Conservation (phyloP, 2,329 filamentous ascomycete genomes). For the Domatiomyces globalis region DNA sequence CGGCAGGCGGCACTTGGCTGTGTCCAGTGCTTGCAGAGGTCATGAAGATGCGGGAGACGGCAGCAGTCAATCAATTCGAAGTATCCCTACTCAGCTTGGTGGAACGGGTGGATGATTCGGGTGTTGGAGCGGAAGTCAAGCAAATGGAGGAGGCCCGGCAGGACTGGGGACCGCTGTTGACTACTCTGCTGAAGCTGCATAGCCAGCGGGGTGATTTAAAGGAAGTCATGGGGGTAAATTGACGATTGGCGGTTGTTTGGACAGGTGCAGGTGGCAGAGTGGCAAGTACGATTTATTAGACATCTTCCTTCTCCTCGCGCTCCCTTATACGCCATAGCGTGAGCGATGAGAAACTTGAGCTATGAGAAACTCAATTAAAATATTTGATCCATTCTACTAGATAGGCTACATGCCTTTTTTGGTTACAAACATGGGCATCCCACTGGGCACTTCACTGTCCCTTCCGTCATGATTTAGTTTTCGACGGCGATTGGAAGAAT, state of each 20-base stretch:
- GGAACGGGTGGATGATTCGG: conserved; percentile 1
- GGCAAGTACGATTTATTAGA: too few species aligned
- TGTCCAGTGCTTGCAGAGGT: conserved; percentile 10
- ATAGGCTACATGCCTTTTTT: too few species aligned
- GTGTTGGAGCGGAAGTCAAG: conserved; percentile 5
- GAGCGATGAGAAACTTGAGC: too few species aligned
- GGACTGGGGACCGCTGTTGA: conserved; percentile 17
- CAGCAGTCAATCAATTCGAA: conserved; percentile 5
- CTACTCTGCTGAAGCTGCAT: conserved; percentile 14
- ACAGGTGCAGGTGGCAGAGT: neutral
- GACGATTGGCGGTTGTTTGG: neutral
- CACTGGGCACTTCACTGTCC: too few species aligned
- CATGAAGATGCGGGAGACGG: conserved; percentile 5
- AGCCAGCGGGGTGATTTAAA: conserved; percentile 14
- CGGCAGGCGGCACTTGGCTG: conserved; percentile 9
- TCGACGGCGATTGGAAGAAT: too few species aligned
- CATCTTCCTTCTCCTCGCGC: too few species aligned
- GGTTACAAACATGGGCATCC: too few species aligned
- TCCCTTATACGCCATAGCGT: too few species aligned
- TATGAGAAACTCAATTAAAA: too few species aligned
- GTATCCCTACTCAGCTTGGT: conserved; percentile 14
- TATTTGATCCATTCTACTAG: too few species aligned
- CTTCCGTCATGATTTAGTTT: too few species aligned
- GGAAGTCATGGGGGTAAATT: neutral
- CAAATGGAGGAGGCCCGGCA: conserved; percentile 14